phyloP scores from a whole-genome alignment of 1,139 yeast species.

The Wickerhamomyces sp. region DNA sequence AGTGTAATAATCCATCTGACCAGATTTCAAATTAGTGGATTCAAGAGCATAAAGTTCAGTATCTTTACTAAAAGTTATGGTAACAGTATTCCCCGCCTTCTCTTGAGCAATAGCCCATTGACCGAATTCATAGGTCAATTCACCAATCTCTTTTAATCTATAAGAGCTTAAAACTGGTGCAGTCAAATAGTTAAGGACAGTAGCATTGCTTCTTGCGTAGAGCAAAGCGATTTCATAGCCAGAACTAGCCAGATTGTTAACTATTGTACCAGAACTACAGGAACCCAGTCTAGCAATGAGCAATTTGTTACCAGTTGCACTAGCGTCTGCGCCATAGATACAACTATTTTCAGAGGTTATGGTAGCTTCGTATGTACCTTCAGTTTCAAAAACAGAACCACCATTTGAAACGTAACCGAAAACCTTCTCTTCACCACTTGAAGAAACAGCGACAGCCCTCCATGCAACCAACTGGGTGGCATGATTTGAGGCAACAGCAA shows the following conservation, averaged over 20 bases:
- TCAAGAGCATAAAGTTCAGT: conserved; percentile 3
- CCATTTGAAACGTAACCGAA: background rate
- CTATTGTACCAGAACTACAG: background rate
- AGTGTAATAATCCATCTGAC: conserved; percentile 10
- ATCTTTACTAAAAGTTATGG: conserved; percentile 1
- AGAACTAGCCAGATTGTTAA: background rate
- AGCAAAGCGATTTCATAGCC: background rate
- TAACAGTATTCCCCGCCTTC: conserved; percentile 4
- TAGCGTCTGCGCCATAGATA: background rate
- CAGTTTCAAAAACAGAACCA: background rate
- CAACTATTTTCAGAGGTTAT: background rate
- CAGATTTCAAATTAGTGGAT: conserved; percentile 6
- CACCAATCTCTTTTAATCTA: background rate
- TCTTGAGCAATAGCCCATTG: conserved; percentile 5
- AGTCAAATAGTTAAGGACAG: background rate
- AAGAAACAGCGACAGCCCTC: background rate
- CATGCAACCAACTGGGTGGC: background rate
- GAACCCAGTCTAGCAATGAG: background rate
- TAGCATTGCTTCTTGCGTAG: background rate
- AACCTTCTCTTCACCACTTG: background rate
- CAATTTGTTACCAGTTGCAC: background rate
- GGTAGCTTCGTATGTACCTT: background rate
- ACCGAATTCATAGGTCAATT: background rate
- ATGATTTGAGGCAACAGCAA: conserved; percentile 1
- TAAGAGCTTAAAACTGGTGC: background rate